Evolutionary conservation across 2,329 filamentous ascomycete species (phyloP), one percentile per base, ranked within the genome.

Genomic region (Ascocoryne sarcoides): DNA sequence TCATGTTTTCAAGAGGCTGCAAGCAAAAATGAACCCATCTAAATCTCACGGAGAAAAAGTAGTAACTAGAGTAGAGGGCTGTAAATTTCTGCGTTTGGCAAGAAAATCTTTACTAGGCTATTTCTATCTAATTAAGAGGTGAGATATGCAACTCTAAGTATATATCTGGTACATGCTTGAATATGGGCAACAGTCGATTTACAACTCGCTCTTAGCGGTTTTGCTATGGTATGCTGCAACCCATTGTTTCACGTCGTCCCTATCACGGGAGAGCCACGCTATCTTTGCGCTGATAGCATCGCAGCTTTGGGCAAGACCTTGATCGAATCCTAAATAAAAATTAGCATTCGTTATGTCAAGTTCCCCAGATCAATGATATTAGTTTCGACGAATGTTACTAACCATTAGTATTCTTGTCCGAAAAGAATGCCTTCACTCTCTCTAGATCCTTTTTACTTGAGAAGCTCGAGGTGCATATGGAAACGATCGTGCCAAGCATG

Each of bases 261-360:
- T 69, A 62, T 95, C 89, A 43, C 87, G 76, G 61, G 77, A 66
- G 41, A 93, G 60, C 86, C 86, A 94, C 44, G 79, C 75, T 53
- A 82, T 73, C 76, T 95, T 96, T 40, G 88, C 88, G 46, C 76
- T 76, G 55, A 95, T 82, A 3, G 80, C 73, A 61, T 96, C 90
- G 52, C 83, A 73, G 61, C 83, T 90, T 69, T 96, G 90, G n/a
- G 87, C 86, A 43, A 96, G 69, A 36, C 84, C 80, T 60, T 89
- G 81, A 58, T 94, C 86, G 57, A 87, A 96, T 32, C 87, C 23
- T 26, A 12, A n/a, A 12, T 12, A 26, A 26, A 7, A 26, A 12
- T 26, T 12, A 26, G 23, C 12, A 7, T 7, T 26, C 12, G 12
- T 26, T 26, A 26, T 7, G 23, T n/a, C n/a, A n/a, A n/a, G n/a